Conservation (phyloP, 495 filamentous ascomycete species). For the Baudoinia panamericana region DNA sequence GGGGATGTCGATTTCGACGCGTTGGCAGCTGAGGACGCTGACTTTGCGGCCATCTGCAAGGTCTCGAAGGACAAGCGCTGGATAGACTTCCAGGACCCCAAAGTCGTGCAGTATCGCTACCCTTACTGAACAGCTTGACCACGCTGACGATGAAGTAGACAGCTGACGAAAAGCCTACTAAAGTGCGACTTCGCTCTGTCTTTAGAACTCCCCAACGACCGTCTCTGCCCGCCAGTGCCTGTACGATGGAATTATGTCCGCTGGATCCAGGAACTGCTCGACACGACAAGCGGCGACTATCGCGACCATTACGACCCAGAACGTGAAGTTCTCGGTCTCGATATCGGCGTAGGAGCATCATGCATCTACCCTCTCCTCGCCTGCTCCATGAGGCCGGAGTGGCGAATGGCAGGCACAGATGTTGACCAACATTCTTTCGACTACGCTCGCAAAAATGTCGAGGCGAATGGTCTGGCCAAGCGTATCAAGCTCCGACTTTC, state of each 20-base stretch:
- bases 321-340: constrained; percentile 55
- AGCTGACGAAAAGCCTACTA: constrained; percentile 70
- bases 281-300: constrained; percentile 48
- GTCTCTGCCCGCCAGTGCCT: constrained; percentile 80
- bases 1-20: constrained; percentile 49
- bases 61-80: constrained; percentile 38
- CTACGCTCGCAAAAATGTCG: constrained; percentile 52
- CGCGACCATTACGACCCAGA: constrained; percentile 42
- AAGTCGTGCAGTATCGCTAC: constrained; percentile 44
- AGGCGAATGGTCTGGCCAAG: constrained; percentile 46
- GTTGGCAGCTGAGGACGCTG: constrained; percentile 43
- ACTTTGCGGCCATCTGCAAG: constrained; percentile 40
- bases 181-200: constrained; percentile 59
- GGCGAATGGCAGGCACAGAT: constrained; percentile 44
- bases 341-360: constrained; percentile 86
- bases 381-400: constrained; percentile 50
- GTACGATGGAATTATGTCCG: constrained; percentile 66
- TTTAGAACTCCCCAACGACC: constrained; percentile 57
- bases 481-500: constrained; percentile 54
- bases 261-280: constrained; percentile 77
- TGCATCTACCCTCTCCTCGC: constrained; percentile 82
- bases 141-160: constrained; percentile 31
- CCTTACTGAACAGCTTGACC: background rate
- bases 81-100: constrained; percentile 72
- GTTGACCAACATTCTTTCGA: constrained; percentile 59